These are phyloP conservation scores for Leptographium galeiforme DNA, from an alignment of 2,329 filamentous ascomycete genomes.

Conservation along the genomic window DNA sequence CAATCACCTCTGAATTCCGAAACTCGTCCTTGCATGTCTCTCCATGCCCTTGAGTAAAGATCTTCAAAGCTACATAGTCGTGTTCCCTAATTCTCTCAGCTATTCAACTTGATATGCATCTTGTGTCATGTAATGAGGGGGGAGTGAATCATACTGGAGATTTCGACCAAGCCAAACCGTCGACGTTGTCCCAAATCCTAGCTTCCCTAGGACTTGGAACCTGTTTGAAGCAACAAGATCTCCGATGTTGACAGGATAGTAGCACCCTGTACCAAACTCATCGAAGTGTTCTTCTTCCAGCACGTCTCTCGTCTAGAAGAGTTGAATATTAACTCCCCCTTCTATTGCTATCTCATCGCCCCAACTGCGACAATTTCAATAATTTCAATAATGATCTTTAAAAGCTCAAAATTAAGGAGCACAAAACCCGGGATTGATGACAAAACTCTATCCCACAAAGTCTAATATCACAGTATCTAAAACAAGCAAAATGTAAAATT, in stretches of 20 bases:
- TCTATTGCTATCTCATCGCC: too few species aligned
- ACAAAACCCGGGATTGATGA: too few species aligned
- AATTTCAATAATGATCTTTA: too few species aligned
- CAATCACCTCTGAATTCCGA: conserved; percentile 10
- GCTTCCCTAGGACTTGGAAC: conserved; percentile 26
- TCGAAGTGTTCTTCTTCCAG: background rate
- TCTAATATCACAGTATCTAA: too few species aligned
- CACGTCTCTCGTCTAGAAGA: too few species aligned
- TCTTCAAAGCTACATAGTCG: conserved; percentile 10
- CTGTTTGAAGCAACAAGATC: conserved; percentile 12
- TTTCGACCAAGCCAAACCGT: conserved; percentile 3
- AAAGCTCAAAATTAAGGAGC: too few species aligned
- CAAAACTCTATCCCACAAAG: too few species aligned
- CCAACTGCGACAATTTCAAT: too few species aligned
- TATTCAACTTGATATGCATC: background rate
- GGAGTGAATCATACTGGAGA: background rate
- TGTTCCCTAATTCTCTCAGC: background rate
- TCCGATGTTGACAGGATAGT: conserved; percentile 14
- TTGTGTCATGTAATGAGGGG: background rate
- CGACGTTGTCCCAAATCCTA: conserved; percentile 24
- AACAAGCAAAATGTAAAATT: too few species aligned
- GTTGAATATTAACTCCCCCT: too few species aligned
- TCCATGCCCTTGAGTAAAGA: conserved; percentile 7
- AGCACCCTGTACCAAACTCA: background rate
- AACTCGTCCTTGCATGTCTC: conserved; percentile 10